A percentile compares a stretch with the other conserved stretches of the same genome.
phyloP scores from a whole-genome alignment of 352 stramenopile species.

The Phytophthora quininea region DNA sequence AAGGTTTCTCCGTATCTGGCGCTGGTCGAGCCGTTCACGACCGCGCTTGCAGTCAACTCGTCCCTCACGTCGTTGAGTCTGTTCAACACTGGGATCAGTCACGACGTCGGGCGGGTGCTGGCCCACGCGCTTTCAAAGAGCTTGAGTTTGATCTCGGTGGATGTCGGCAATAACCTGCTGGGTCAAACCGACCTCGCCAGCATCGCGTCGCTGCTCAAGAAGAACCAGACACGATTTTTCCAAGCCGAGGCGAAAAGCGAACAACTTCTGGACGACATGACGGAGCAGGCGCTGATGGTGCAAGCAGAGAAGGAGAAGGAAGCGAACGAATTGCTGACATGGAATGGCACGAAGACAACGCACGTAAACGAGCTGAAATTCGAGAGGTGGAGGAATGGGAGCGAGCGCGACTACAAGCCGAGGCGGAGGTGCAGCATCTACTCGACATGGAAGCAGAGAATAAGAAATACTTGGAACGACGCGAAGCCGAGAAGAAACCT shows the following conservation, averaged over 20 bases:
- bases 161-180: slow-evolving; percentile 56
- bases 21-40: slow-evolving; percentile 46
- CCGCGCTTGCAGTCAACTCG: slow-evolving; percentile 38
- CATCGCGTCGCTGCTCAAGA: slow-evolving; percentile 44
- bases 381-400: slow-evolving; percentile 61
- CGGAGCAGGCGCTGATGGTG: slow-evolving; percentile 34
- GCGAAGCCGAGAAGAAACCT: slow-evolving; percentile 50
- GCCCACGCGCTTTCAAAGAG: slow-evolving; percentile 57
- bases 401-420: slow-evolving; percentile 39
- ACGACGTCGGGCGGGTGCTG: slow-evolving; percentile 53
- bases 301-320: slow-evolving; percentile 38
- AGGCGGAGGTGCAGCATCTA: slow-evolving; percentile 52
- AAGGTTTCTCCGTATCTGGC: slow-evolving; percentile 24
- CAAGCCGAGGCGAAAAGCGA: slow-evolving; percentile 35
- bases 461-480: slow-evolving; percentile 55
- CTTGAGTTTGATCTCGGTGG: slow-evolving; percentile 50
- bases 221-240: slow-evolving; percentile 48
- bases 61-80: slow-evolving; percentile 63
- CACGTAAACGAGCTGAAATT: slow-evolving; percentile 47
- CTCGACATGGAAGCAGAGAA: slow-evolving; percentile 61
- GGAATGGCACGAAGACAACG: slow-evolving; percentile 63
- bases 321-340: slow-evolving; percentile 44
- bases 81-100: slow-evolving; percentile 63
- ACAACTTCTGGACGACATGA: slow-evolving; percentile 30
- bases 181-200: slow-evolving; percentile 51